Percentiles rank a stretch among this genome's conserved stretches.
These are phyloP conservation scores for Artomyces pyxidatus DNA, from an alignment of 768 basidiomycete species.

Conservation along the genomic window DNA sequence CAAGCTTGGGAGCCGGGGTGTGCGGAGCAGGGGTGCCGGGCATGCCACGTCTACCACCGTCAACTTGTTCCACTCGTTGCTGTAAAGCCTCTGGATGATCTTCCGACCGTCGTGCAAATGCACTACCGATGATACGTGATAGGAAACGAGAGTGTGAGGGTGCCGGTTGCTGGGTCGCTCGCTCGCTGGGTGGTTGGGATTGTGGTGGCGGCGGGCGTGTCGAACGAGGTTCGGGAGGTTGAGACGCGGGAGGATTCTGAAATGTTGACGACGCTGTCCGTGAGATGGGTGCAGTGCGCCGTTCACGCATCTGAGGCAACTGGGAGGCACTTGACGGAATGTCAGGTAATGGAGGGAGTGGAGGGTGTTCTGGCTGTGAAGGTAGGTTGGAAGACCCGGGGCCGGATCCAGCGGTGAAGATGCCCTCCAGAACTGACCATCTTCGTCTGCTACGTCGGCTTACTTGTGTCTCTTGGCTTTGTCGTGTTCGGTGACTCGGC, in stretches of 20 bases:
- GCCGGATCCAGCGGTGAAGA: slow-evolving; percentile 26
- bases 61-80: slow-evolving; percentile 31
- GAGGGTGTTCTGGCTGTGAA: slow-evolving; percentile 19
- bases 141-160: slow-evolving; percentile 54
- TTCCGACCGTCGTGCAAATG: slow-evolving; percentile 54
- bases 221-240: neutral
- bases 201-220: neutral
- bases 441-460: slow-evolving; percentile 45
- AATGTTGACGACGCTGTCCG: slow-evolving; percentile 7
- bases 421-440: slow-evolving; percentile 63
- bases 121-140: slow-evolving; percentile 61
- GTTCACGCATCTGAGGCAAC: slow-evolving; percentile 13
- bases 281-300: neutral
- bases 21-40: slow-evolving; percentile 33
- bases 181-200: neutral
- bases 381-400: slow-evolving; percentile 22
- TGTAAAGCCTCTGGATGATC: slow-evolving; percentile 34
- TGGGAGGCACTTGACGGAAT: neutral
- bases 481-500: slow-evolving; percentile 19
- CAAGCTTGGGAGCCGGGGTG: slow-evolving; percentile 73
- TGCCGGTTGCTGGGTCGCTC: slow-evolving; percentile 24
- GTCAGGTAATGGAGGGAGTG: neutral
- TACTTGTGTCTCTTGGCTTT: slow-evolving; percentile 16
- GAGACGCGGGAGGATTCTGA: slow-evolving; percentile 7
- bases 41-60: slow-evolving; percentile 28